Percentiles rank a stretch among this genome's conserved stretches.
Conservation (phyloP, 2,329 filamentous ascomycete genomes). For the Rhytidhysteron rufulum region DNA sequence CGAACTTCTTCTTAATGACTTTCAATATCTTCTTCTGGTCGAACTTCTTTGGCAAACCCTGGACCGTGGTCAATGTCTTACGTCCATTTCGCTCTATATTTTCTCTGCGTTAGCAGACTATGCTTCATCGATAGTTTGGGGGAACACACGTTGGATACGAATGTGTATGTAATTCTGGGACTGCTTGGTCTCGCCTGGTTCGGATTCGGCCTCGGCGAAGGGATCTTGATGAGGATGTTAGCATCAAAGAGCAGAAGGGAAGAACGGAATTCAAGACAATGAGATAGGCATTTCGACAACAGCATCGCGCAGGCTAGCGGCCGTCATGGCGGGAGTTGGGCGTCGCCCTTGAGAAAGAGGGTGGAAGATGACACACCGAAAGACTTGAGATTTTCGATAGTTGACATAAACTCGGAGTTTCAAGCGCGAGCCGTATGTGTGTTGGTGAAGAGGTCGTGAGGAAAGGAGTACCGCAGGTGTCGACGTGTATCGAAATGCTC, state of each 20-base stretch:
- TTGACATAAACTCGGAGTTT: conserved; percentile 75
- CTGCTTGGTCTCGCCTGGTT: conserved; percentile 92
- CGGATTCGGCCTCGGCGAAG: conserved; percentile 99
- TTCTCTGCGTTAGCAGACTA: neutral
- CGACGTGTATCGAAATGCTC: neutral
- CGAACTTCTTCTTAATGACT: conserved; percentile 99
- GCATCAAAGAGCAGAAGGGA: neutral
- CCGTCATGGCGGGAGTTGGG: neutral
- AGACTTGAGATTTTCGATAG: conserved; percentile 90
- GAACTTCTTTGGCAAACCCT: conserved; percentile 98
- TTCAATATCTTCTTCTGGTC: conserved; percentile 99
- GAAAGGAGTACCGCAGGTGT: neutral
- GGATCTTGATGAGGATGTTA: conserved; percentile 65
- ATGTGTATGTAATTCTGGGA: conserved; percentile 99
- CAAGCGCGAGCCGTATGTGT: neutral
- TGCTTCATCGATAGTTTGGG: neutral
- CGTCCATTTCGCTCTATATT: conserved; percentile 98
- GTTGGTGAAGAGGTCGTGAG: neutral
- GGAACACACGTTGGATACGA: conserved; percentile 89
- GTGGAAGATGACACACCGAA: conserved; percentile 64
- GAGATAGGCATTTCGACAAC: neutral
- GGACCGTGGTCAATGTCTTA: conserved; percentile 99
- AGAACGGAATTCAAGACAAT: neutral
- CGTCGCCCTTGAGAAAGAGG: conserved; percentile 5
- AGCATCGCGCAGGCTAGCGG: neutral